Evolutionary conservation across 2,329 filamentous ascomycete species (phyloP), one percentile per base, ranked within the genome.

Genomic region (Verticillium nonalfalfae): DNA sequence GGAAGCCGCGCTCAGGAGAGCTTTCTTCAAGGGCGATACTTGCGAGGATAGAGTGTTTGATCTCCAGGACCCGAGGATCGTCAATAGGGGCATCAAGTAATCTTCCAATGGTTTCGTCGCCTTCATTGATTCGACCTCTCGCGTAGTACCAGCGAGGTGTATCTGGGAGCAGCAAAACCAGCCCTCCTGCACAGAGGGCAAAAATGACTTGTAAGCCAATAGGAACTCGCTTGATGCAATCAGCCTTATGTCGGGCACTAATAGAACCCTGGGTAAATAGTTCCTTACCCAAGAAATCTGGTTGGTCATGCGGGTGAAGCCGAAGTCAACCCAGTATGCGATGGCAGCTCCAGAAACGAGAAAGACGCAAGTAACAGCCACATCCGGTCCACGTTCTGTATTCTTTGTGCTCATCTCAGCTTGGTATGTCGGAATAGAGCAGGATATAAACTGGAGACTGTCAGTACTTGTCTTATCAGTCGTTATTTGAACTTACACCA

Each of bases 81-180:
- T 60, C 38, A 3, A 59, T 54, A 1, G 56, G 57, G 4, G 59
- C 55, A 21, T 63, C 62, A 13, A 61, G 57, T 10, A 59, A 13
- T 21, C 56, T 34, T 14, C 55, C 35, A 7, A 64, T 40, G 4
- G 60, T 62, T n/a, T 60, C 59, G 15, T 64, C 62, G 7, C 62
- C 62, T 31, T 64, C 39, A 33, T 40, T 21, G 2, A 57, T 54
- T 36, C 59, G 58, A 5, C 60, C 60, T 38, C 59, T 60, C 14
- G 60, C 62, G 26, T 64, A 64, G 50, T 64, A 64, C 62, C 62
- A 64, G 33, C 62, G 56, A 6, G 62, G 62, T 4, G 62, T 64
- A 35, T 64, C 62, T 1, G 62, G 62, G 35, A 64, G 62, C 9
- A 60, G 26, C 6, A 64, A 52, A 6, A 45, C 57, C n/a, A 62